These are phyloP conservation scores for Apiospora sp. DNA, from an alignment of 2,329 filamentous ascomycete species.

Conservation along the genomic window DNA sequence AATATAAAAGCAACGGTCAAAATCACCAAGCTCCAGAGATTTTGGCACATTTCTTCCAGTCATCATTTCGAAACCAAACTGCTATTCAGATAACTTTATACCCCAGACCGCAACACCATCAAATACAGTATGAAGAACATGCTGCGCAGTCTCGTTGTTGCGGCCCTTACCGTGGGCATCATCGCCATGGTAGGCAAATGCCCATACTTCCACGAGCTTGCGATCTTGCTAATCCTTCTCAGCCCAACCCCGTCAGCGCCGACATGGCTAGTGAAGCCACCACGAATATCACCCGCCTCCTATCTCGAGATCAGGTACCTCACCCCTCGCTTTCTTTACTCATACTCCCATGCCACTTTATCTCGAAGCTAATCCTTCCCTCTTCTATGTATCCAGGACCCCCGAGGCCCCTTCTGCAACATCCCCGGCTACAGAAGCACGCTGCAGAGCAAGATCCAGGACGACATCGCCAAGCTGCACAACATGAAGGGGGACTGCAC, in stretches of 20 bases:
- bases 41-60: background rate
- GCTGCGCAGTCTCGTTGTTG: background rate
- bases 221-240: background rate
- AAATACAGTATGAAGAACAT: background rate
- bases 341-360: too few species aligned
- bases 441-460: background rate
- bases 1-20: background rate
- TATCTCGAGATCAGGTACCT: background rate
- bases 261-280: background rate
- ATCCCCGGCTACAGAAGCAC: background rate
- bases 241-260: background rate
- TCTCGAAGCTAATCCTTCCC: background rate
- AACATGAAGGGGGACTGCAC: constrained; percentile 23
- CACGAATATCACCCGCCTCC: background rate
- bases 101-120: background rate
- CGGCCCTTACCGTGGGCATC: background rate
- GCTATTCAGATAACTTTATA: background rate
- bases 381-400: background rate
- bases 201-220: too few species aligned
- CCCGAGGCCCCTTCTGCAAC: constrained; percentile 7
- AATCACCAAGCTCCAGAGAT: background rate
- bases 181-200: background rate
- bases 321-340: background rate
- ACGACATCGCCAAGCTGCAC: background rate
- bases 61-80: background rate